Evolutionary conservation across 202 grass and related monocot species (phyloP).

Genomic region (Zizania palustris): DNA sequence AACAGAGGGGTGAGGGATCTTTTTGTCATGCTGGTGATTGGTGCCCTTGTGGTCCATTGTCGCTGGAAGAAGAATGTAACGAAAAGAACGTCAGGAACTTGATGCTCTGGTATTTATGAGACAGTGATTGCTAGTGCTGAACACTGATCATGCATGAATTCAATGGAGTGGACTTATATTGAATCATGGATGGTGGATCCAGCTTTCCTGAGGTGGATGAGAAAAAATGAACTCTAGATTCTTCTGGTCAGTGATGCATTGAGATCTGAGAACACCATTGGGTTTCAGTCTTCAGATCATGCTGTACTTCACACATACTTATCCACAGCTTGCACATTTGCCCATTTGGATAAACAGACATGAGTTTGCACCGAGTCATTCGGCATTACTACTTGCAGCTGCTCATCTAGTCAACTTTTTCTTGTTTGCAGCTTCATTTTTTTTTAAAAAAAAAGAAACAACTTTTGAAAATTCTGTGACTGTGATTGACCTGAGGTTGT

Average conservation of each 20-base stretch:
- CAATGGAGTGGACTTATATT: slow-evolving; percentile 44
- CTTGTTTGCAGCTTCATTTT: slow-evolving; percentile 6
- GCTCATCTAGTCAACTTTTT: slow-evolving; percentile 42
- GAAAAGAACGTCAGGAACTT: slow-evolving; percentile 41
- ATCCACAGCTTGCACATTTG: slow-evolving; percentile 23
- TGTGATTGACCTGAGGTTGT: slow-evolving; percentile 38
- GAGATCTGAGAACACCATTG: slow-evolving; percentile 12
- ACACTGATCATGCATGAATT: slow-evolving; percentile 34
- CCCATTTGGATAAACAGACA: slow-evolving; percentile 14
- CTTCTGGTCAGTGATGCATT: slow-evolving; percentile 41
- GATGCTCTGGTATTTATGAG: slow-evolving; percentile 49
- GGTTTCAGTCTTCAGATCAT: slow-evolving; percentile 14
- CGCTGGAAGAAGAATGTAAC: slow-evolving; percentile 50
- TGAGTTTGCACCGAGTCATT: slow-evolving; percentile 46
- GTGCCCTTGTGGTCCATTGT: slow-evolving; percentile 33
- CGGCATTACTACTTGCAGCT: slow-evolving; percentile 35
- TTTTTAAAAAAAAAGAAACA: neutral
- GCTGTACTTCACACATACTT: slow-evolving; percentile 29
- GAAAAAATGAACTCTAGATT: slow-evolving; percentile 26
- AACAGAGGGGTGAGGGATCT: slow-evolving; percentile 40
- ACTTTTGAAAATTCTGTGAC: neutral
- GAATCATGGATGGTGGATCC: slow-evolving; percentile 50
- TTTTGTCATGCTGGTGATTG: slow-evolving; percentile 6
- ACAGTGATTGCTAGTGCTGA: slow-evolving; percentile 38
- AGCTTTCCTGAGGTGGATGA: slow-evolving; percentile 36